phyloP scores from a whole-genome alignment of 1,284 basidiomycete genomes.

The Boletus nobilissimus region DNA sequence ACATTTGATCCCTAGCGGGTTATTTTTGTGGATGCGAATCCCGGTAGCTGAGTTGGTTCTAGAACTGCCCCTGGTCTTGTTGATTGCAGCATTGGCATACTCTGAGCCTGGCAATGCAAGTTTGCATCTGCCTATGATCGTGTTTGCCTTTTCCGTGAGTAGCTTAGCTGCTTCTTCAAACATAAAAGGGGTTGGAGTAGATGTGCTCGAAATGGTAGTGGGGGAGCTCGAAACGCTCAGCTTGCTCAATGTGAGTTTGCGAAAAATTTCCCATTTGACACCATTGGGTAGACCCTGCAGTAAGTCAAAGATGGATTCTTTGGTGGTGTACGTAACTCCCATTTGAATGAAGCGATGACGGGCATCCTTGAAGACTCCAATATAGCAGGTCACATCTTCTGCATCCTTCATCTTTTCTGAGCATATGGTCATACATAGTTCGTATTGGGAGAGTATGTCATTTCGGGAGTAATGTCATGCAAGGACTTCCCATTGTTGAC shows the following conservation, averaged over 20 bases:
- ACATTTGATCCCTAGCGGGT: background rate
- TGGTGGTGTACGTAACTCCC: background rate
- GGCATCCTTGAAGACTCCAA: background rate
- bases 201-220: background rate
- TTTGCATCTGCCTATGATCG: background rate
- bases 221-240: too few relatives aligned
- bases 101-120: background rate
- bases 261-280: background rate
- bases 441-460: background rate
- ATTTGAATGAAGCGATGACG: background rate
- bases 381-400: background rate
- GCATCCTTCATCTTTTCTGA: constrained; percentile 9
- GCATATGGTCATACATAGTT: fast-evolving
- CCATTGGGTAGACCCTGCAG: background rate
- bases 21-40: background rate
- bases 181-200: background rate
- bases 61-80: background rate
- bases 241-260: background rate
- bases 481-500: background rate
- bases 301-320: constrained; percentile 1
- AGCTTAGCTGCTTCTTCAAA: background rate
- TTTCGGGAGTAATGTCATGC: fast-evolving
- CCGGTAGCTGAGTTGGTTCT: background rate
- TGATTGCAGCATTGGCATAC: background rate
- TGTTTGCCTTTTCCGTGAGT: background rate